Evolutionary conservation across 2,329 filamentous ascomycete species (phyloP), one percentile per base, ranked within the genome.

Genomic region (Talaromyces verruculosus): DNA sequence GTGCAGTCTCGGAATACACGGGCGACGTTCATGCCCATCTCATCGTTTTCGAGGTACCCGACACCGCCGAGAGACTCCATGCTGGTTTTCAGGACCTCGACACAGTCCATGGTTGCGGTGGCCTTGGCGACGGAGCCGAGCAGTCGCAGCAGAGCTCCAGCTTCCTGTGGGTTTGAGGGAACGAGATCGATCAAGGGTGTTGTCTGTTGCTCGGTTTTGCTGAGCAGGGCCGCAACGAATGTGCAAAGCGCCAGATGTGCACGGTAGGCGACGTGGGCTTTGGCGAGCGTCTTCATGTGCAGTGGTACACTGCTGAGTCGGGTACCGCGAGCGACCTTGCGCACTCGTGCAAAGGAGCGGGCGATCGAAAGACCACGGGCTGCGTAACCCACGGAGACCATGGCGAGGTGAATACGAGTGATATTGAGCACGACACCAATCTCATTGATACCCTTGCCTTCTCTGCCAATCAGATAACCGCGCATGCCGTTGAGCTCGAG

Each of bases 361-460:
- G 76, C 74, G 35, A 82, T 79, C 5, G 75, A 75, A 7, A 82
- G 69, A 0, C 75, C 78, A 1, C 80, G 73, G 1, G 77, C 75
- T 76, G 78, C 80, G n/a, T 69, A 73, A 1, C 74, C 70, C 5
- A 80, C 70, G 0, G 75, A 75, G 1, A 74, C 75, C 35, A 79
- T 68, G 4, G 79, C 79, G 1, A 79, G 81, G 57, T 82, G 77
- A 6, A 79, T 71, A 35, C 80, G 74, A 2, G 80, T 95, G 69
- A 92, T 85, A 65, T 88, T 91, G 10, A 93, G 80, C 11, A 93
- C 80, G 1, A 86, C 86, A 53, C 85, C 83, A 66, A 93, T 90
- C 70, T 90, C 88, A 25, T 86, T 84, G 39, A 91, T 84, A 1
- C 90, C 91, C 49, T 85, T 78, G 1, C 90, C 89, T 68, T 90